These are phyloP conservation scores for Arthrobotrys entomopaga DNA, from an alignment of 2,329 filamentous ascomycete genomes.

Conservation along the genomic window DNA sequence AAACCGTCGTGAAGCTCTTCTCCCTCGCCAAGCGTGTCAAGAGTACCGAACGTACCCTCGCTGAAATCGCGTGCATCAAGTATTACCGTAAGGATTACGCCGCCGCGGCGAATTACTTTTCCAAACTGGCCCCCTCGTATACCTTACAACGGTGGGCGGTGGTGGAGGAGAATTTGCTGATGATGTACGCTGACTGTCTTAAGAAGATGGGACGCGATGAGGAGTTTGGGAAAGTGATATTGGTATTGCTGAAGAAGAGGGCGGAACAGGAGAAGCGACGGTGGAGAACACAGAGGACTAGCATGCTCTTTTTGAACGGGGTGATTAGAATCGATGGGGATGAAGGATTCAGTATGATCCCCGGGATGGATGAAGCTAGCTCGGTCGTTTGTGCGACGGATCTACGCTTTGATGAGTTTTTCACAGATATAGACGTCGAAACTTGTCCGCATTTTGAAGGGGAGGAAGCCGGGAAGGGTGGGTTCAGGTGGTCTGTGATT, in stretches of 20 bases:
- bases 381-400: constrained; percentile 65
- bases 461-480: constrained; percentile 68
- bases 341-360: constrained; percentile 38
- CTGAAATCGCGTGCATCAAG: constrained; percentile 86
- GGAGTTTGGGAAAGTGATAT: constrained; percentile 79
- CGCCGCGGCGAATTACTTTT: constrained; percentile 80
- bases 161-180: constrained; percentile 82
- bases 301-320: constrained; percentile 45
- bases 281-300: constrained; percentile 61
- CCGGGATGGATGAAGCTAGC: constrained; percentile 69
- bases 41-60: constrained; percentile 79
- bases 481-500: constrained; percentile 71
- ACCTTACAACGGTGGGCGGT: constrained; percentile 80
- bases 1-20: constrained; percentile 84
- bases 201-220: constrained; percentile 78
- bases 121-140: constrained; percentile 80
- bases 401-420: constrained; percentile 72
- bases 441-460: constrained; percentile 74
- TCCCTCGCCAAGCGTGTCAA: constrained; percentile 80
- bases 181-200: constrained; percentile 85
- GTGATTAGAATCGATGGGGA: constrained; percentile 43
- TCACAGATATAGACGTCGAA: constrained; percentile 74
- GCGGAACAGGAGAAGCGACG: constrained; percentile 68
- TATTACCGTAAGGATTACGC: constrained; percentile 76
- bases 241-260: constrained; percentile 78